phyloP scores from a whole-genome alignment of 306 rosid genomes.

The Lithocarpus polystachyus region DNA sequence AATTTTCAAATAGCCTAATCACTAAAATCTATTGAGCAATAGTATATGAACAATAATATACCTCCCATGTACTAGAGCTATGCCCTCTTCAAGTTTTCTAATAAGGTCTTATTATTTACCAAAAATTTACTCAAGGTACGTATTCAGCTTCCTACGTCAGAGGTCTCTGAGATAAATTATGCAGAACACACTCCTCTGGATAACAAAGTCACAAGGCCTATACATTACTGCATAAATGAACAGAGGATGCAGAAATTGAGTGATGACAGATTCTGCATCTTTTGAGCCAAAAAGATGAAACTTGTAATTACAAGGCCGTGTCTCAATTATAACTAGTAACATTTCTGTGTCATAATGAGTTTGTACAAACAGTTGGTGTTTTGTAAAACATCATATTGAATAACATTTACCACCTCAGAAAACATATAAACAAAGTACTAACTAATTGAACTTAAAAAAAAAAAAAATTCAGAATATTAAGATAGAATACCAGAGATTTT shows the following conservation, averaged over 20 bases:
- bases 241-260: not conserved
- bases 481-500: conserved; percentile 58
- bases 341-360: not conserved
- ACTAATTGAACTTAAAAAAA: conserved; percentile 5
- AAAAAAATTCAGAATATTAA: not conserved
- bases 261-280: not conserved
- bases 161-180: not conserved
- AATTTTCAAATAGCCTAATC: not conserved
- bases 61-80: not conserved
- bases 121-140: not conserved
- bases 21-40: not conserved
- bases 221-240: not conserved
- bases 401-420: not conserved
- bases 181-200: not conserved
- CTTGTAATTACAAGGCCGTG: not conserved
- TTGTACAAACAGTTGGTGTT: not conserved
- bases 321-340: not conserved
- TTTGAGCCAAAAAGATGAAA: not conserved
- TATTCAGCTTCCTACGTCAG: not conserved
- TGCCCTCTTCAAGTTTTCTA: not conserved
- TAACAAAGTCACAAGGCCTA: not conserved
- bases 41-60: not conserved
- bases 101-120: not conserved
- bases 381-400: not conserved
- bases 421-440: not conserved